phyloP scores from a whole-genome alignment of 495 filamentous ascomycete genomes.

The Podospora tetraspora region DNA sequence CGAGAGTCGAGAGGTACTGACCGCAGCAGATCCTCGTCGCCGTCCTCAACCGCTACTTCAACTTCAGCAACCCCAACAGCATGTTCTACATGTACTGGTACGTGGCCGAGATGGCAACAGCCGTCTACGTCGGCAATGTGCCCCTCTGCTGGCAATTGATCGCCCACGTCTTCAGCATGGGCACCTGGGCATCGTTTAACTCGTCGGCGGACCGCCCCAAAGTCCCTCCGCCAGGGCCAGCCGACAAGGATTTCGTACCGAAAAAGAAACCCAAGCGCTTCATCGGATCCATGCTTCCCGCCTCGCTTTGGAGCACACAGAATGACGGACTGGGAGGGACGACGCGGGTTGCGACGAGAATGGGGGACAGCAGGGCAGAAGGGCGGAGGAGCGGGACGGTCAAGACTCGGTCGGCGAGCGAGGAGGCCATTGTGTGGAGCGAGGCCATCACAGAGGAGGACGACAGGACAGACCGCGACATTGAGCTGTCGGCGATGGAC shows the following conservation, averaged over 20 bases:
- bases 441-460: constrained; percentile 1
- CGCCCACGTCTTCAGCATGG: constrained; percentile 6
- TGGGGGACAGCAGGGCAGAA: background rate
- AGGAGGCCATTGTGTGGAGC: constrained; percentile 4
- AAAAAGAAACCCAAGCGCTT: constrained; percentile 2
- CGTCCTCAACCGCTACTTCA: constrained; percentile 44
- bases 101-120: constrained; percentile 41
- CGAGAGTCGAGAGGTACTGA: constrained; percentile 29
- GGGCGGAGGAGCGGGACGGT: constrained; percentile 1
- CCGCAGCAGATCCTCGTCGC: constrained; percentile 39
- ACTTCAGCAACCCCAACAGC: constrained; percentile 38
- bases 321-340: background rate
- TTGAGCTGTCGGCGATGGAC: constrained; percentile 1
- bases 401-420: background rate
- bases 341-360: background rate
- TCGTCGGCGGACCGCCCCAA: background rate
- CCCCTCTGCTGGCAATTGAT: constrained; percentile 40
- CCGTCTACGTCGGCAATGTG: constrained; percentile 45
- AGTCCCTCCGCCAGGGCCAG: background rate
- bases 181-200: constrained; percentile 3
- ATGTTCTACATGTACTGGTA: constrained; percentile 48
- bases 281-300: constrained; percentile 12
- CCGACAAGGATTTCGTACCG: background rate
- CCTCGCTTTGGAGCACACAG: constrained; percentile 13
- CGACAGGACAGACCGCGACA: background rate